These are phyloP conservation scores for Saccharomycopsis sp. DNA, from an alignment of 805 yeast species.

Conservation along the genomic window DNA sequence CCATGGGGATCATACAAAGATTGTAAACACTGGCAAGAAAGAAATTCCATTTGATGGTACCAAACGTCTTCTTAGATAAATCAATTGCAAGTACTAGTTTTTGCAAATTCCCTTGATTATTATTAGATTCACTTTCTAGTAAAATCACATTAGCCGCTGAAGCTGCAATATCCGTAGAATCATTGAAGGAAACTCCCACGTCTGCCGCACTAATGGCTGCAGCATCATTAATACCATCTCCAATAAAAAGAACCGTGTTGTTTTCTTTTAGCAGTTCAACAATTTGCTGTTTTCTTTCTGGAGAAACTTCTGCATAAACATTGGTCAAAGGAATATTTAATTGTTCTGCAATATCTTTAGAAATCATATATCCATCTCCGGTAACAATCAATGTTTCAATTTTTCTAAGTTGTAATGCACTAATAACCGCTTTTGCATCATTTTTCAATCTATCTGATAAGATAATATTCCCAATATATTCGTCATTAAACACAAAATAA, in stretches of 20 bases:
- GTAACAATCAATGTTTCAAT: slow-evolving; percentile 76
- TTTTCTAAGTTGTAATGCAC: slow-evolving; percentile 39
- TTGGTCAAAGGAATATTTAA: slow-evolving; percentile 57
- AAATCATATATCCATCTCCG: slow-evolving; percentile 67
- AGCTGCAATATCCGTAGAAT: slow-evolving; percentile 93
- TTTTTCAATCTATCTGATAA: slow-evolving; percentile 58
- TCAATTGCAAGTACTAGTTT: slow-evolving; percentile 49
- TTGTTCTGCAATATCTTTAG: slow-evolving; percentile 49
- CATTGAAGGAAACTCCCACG: slow-evolving; percentile 81
- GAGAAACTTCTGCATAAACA: slow-evolving; percentile 68
- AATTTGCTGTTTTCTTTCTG: slow-evolving; percentile 63
- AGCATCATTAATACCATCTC: slow-evolving; percentile 97
- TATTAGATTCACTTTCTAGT: slow-evolving; percentile 40
- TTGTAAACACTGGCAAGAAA: slow-evolving; percentile 84
- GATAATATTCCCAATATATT: slow-evolving; percentile 54
- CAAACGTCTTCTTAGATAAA: slow-evolving; percentile 60
- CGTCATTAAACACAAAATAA: slow-evolving; percentile 47
- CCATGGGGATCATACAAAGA: slow-evolving; percentile 77
- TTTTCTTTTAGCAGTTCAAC: slow-evolving; percentile 42
- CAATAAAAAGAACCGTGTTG: slow-evolving; percentile 65
- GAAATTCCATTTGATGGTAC: slow-evolving; percentile 69
- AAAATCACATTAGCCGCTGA: slow-evolving; percentile 94
- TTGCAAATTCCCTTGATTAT: slow-evolving; percentile 18
- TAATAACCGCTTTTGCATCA: slow-evolving; percentile 53
- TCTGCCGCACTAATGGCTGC: slow-evolving; percentile 89